phyloP scores from a whole-genome alignment of 192 early-diverging fungal species.

The Chytriomyces sp. region DNA sequence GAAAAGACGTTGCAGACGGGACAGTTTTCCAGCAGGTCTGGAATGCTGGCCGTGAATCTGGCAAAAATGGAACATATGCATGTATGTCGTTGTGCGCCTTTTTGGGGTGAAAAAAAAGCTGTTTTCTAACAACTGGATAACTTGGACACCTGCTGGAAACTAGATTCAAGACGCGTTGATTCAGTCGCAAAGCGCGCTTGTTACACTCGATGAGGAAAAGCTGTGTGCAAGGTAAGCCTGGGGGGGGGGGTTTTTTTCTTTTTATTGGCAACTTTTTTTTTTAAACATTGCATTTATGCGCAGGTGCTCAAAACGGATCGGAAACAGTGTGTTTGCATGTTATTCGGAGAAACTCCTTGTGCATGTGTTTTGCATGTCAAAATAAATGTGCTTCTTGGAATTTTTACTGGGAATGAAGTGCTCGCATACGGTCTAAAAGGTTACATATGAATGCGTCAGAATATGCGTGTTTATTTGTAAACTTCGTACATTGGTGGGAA shows the following conservation, averaged over 20 bases:
- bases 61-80: constrained; percentile 71
- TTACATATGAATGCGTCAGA: no score
- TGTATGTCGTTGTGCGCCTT: constrained; percentile 26
- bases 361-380: constrained; percentile 68
- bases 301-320: constrained; percentile 50
- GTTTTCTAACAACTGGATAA: not conserved
- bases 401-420: no score
- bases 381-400: not conserved
- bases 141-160: not conserved
- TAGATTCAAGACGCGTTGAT: constrained; percentile 71
- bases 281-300: constrained; percentile 1
- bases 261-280: not conserved
- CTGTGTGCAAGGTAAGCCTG: constrained; percentile 70
- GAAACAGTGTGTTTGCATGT: constrained; percentile 72
- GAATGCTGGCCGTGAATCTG: constrained; percentile 72
- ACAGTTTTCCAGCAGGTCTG: constrained; percentile 65
- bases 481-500: not conserved
- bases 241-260: no score
- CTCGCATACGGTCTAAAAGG: no score
- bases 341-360: constrained; percentile 75
- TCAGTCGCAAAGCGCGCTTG: constrained; percentile 60
- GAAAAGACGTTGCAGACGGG: constrained; percentile 62
- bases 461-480: not conserved
- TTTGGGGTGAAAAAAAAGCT: not conserved
- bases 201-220: constrained; percentile 74